These are phyloP conservation scores for Spergularia marina DNA, from an alignment of 148 eudicot genomes.

Conservation along the genomic window DNA sequence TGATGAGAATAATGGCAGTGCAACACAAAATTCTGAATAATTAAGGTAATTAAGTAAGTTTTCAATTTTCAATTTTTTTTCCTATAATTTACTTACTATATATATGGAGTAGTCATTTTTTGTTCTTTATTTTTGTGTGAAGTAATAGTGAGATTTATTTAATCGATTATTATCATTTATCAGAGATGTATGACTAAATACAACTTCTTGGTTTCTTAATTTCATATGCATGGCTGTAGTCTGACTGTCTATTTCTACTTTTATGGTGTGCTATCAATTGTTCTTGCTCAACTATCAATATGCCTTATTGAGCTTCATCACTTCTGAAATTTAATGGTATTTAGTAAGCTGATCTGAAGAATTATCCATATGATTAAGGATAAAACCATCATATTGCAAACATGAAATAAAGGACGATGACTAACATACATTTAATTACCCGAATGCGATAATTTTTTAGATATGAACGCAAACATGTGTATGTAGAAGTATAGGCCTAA, in stretches of 20 bases:
- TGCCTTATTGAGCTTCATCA: background rate
- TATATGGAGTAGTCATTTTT: background rate
- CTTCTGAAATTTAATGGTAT: background rate
- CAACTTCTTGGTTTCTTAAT: background rate
- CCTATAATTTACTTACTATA: background rate
- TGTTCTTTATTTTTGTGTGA: background rate
- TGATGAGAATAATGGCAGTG: conserved; percentile 28
- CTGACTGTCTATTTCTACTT: background rate
- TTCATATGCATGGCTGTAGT: background rate
- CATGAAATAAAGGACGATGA: no score
- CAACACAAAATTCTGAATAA: conserved; percentile 20
- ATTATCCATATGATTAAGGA: no score
- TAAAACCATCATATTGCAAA: no score
- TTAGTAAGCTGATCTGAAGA: no score
- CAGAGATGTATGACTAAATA: no score
- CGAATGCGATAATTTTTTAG: no score
- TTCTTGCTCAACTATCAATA: background rate
- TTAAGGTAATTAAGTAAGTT: background rate
- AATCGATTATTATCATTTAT: no score
- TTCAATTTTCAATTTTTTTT: background rate
- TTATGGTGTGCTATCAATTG: conserved; percentile 10
- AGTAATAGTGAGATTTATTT: background rate
- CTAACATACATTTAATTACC: no score
- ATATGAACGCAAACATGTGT: no score
- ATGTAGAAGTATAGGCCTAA: no score